Conservation (phyloP, 176 grass and related monocot species). For the Rhynchospora pubera region DNA sequence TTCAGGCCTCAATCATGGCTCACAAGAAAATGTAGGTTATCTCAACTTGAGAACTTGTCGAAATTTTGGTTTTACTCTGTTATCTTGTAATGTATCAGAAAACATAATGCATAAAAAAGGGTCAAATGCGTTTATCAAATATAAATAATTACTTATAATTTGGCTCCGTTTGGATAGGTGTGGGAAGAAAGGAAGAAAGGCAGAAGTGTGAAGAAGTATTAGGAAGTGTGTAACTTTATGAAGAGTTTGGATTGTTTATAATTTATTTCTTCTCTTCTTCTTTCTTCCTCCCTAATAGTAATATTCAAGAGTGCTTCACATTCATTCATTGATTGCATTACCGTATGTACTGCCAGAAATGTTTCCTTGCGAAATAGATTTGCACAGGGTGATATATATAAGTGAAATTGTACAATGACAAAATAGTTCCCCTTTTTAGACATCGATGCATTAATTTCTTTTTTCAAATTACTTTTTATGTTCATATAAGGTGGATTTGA, state of each 20-base stretch:
- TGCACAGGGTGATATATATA: background rate
- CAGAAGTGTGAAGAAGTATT: too few species aligned
- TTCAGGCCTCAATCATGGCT: conserved; percentile 18
- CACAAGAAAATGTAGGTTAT: conserved; percentile 3
- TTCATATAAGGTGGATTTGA: conserved; percentile 26
- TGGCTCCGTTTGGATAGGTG: too few species aligned
- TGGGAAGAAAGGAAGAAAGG: too few species aligned
- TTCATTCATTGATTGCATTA: background rate
- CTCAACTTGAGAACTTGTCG: background rate
- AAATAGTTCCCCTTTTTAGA: background rate
- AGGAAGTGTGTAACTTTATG: too few species aligned
- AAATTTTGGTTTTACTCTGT: background rate
- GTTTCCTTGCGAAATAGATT: background rate
- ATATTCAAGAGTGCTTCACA: background rate
- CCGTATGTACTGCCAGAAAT: background rate
- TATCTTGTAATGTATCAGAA: background rate
- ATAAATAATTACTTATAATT: background rate
- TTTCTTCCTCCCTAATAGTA: too few species aligned
- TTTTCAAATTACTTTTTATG: background rate
- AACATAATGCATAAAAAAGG: background rate
- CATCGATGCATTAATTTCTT: background rate
- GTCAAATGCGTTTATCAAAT: background rate
- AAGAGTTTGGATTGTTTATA: too few species aligned
- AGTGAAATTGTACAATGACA: background rate
- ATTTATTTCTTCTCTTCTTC: too few species aligned